These are phyloP conservation scores for Fusarium guadeloupense DNA, from an alignment of 2,329 filamentous ascomycete genomes.

Conservation along the genomic window DNA sequence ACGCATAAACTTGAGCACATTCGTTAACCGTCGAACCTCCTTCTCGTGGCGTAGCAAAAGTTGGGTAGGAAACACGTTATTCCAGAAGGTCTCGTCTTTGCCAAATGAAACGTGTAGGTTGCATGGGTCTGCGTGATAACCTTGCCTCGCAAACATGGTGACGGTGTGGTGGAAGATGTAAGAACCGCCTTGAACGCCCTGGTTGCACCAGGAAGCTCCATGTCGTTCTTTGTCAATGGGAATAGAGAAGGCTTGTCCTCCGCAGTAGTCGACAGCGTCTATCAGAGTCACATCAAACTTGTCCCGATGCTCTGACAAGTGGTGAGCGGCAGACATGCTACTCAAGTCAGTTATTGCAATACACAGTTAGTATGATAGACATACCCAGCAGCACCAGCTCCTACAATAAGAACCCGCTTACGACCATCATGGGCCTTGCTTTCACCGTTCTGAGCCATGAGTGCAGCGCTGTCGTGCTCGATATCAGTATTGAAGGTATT, in stretches of 20 bases:
- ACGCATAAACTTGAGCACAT: slow-evolving; percentile 28
- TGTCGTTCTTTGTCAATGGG: slow-evolving; percentile 28
- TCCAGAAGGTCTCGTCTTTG: slow-evolving; percentile 25
- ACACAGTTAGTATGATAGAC: accelerated
- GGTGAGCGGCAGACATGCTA: slow-evolving; percentile 28
- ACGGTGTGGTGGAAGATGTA: slow-evolving; percentile 31
- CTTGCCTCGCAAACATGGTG: slow-evolving; percentile 28
- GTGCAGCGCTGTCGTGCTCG: slow-evolving; percentile 21
- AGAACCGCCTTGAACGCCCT: slow-evolving; percentile 24
- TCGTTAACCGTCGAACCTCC: slow-evolving; percentile 19
- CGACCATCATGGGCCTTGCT: slow-evolving; percentile 6
- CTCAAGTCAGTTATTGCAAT: background rate
- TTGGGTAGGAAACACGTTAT: slow-evolving; percentile 22
- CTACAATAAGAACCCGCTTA: slow-evolving; percentile 20
- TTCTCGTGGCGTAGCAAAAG: slow-evolving; percentile 16
- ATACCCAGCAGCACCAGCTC: slow-evolving; percentile 31
- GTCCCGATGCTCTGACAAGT: slow-evolving; percentile 15
- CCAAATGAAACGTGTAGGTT: slow-evolving; percentile 22
- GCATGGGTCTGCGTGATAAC: slow-evolving; percentile 23
- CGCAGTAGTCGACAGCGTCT: slow-evolving; percentile 28
- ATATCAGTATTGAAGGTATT: slow-evolving; percentile 2
- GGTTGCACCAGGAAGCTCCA: slow-evolving; percentile 30
- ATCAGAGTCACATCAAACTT: slow-evolving; percentile 27
- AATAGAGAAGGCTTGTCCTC: slow-evolving; percentile 27
- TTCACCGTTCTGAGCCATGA: slow-evolving; percentile 25